A percentile compares a stretch with the other conserved stretches of the same genome.
Evolutionary conservation across 306 rosid species (phyloP).

Genomic region (Begonia peltatifolia): DNA sequence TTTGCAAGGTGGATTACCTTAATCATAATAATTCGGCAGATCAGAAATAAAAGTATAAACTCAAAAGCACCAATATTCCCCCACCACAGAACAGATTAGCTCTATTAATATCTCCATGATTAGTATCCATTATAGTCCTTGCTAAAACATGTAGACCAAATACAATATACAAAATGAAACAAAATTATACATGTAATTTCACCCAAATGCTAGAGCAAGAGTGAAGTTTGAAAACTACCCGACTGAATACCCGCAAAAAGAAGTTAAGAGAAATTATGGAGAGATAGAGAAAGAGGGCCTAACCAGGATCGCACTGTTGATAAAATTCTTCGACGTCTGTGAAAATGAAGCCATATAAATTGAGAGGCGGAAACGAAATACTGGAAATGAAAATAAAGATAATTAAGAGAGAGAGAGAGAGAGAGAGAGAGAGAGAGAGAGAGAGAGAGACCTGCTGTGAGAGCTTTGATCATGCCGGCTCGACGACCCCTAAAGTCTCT

Average conservation of each 20-base stretch:
- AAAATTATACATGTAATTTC: no score
- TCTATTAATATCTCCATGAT: no score
- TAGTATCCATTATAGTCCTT: no score
- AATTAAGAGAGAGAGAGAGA: background rate
- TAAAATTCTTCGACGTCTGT: constrained; percentile 49
- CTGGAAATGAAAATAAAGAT: background rate
- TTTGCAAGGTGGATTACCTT: no score
- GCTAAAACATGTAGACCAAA: no score
- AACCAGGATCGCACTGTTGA: constrained; percentile 62
- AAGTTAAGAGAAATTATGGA: background rate
- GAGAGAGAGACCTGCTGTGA: constrained; percentile 34
- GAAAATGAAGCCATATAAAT: background rate
- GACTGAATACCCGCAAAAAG: background rate
- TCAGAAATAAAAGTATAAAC: no score
- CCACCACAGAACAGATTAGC: no score
- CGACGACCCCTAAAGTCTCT: constrained; percentile 55
- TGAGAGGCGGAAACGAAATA: background rate
- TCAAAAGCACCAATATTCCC: no score
- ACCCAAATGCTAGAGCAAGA: no score
- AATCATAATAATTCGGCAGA: no score
- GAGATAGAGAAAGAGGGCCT: constrained; percentile 14
- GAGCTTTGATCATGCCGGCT: constrained; percentile 45
- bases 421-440: background rate
- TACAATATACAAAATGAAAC: no score
- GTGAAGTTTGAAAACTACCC: no score